These are phyloP conservation scores for Blastocystis sp. DNA, from an alignment of 352 stramenopile genomes.

Conservation along the genomic window DNA sequence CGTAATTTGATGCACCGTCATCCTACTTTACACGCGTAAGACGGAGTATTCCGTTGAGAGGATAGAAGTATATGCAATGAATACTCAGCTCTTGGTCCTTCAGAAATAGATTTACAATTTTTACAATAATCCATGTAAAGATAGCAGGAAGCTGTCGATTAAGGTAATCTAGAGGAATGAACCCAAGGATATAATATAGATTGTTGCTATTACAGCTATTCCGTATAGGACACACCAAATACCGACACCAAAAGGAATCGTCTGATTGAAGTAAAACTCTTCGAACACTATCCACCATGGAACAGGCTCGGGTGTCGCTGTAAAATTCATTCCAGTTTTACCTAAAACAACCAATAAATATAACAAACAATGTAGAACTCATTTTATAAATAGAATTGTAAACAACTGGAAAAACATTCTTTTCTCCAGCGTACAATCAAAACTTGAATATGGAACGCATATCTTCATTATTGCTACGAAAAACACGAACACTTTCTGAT, in stretches of 20 bases:
- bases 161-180: not conserved
- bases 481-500: not conserved
- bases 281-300: conserved; percentile 30
- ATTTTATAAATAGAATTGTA: not conserved
- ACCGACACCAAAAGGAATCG: conserved; percentile 5
- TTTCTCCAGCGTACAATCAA: not conserved
- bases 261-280: conserved; percentile 11
- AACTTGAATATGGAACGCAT: not conserved
- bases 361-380: not conserved
- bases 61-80: conserved; percentile 42
- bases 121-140: conserved; percentile 38
- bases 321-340: not conserved
- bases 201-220: not conserved
- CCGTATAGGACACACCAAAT: conserved; percentile 35
- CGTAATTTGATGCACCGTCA: not conserved
- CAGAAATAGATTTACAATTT: conserved; percentile 51
- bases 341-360: not conserved
- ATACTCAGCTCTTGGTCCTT: conserved; percentile 14
- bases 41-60: conserved; percentile 20
- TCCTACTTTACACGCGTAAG: not conserved
- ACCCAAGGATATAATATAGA: conserved; percentile 53
- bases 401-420: not conserved
- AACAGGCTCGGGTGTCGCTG: not conserved
- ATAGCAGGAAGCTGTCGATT: not conserved
- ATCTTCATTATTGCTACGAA: not conserved